These are phyloP conservation scores for Leishmania gerbilli DNA, from an alignment of 208 protist species.

Conservation along the genomic window DNA sequence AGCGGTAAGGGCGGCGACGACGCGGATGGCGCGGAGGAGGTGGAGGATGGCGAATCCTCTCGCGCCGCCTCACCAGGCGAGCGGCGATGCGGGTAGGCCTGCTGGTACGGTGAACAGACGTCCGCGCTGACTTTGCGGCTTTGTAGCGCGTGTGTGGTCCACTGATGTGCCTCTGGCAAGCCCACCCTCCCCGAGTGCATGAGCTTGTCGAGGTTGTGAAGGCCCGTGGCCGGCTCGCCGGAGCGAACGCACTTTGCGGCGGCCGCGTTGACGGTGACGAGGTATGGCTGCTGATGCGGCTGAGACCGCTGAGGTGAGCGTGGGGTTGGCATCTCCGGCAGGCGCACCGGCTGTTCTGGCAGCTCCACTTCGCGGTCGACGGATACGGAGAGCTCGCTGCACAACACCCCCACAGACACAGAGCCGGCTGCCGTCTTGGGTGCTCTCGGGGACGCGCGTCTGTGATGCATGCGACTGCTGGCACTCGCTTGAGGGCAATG, in stretches of 20 bases:
- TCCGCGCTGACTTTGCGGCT: not conserved
- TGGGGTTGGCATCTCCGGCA: not conserved
- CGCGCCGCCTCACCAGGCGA: not conserved
- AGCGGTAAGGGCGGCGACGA: not conserved
- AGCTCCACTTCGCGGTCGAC: constrained; percentile 32
- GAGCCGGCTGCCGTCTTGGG: not conserved
- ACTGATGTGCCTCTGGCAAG: not conserved
- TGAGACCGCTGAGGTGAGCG: not conserved
- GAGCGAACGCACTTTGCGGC: not conserved
- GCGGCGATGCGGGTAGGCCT: not conserved
- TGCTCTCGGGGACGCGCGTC: not conserved
- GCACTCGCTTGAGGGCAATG: not conserved
- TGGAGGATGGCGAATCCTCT: not conserved
- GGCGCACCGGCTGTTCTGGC: not conserved
- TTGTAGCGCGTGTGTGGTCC: not conserved
- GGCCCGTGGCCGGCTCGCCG: constrained; percentile 1
- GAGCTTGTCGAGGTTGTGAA: not conserved
- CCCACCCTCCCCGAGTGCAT: not conserved
- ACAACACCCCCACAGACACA: not conserved
- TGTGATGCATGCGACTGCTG: not conserved
- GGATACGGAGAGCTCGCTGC: constrained; percentile 1
- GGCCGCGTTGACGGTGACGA: not conserved
- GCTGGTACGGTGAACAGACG: not conserved
- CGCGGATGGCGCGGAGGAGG: not conserved
- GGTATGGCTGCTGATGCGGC: constrained; percentile 1